Conservation (phyloP, 2,329 filamentous ascomycete genomes). For the Neopestalotiopsis sp. region DNA sequence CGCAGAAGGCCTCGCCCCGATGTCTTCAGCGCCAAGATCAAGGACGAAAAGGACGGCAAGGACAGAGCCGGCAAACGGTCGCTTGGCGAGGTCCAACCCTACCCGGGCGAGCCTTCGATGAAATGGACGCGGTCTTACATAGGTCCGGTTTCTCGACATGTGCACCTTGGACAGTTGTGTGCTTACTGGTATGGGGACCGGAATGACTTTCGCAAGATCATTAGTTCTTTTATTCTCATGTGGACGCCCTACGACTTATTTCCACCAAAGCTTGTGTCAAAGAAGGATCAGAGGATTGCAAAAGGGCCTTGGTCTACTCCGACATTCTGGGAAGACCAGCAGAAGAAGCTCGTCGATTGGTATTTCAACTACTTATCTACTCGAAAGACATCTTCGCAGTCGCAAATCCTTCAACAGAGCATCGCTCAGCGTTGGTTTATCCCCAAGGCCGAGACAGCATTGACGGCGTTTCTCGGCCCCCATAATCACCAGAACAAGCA, state of each 20-base stretch:
- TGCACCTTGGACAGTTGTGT: conserved; percentile 32
- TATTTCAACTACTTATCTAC: conserved; percentile 27
- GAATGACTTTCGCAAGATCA: conserved; percentile 26
- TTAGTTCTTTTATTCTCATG: conserved; percentile 30
- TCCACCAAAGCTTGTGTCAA: conserved; percentile 32
- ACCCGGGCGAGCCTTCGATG: conserved; percentile 36
- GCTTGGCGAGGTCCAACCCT: conserved; percentile 31
- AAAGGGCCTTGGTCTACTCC: conserved; percentile 33
- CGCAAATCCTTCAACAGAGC: conserved; percentile 26
- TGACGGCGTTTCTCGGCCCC: conserved; percentile 33
- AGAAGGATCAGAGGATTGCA: conserved; percentile 26
- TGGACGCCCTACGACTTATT: conserved; percentile 35
- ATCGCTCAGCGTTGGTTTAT: conserved; percentile 30
- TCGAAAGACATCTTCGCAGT: conserved; percentile 24
- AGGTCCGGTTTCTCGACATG: conserved; percentile 38
- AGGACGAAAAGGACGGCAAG: conserved; percentile 18
- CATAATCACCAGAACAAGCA: conserved; percentile 32
- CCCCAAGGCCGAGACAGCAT: conserved; percentile 26
- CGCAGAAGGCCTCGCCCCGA: background rate
- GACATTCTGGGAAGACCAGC: conserved; percentile 27
- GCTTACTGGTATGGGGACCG: conserved; percentile 36
- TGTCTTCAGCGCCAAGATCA: conserved; percentile 21
- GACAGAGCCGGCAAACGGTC: conserved; percentile 17
- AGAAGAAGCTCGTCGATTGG: conserved; percentile 29
- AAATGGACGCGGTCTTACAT: conserved; percentile 39